Percentiles rank a stretch among this genome's conserved stretches.
These are phyloP conservation scores for Salvia hispanica DNA, from an alignment of 257 asterid genomes.

Conservation along the genomic window DNA sequence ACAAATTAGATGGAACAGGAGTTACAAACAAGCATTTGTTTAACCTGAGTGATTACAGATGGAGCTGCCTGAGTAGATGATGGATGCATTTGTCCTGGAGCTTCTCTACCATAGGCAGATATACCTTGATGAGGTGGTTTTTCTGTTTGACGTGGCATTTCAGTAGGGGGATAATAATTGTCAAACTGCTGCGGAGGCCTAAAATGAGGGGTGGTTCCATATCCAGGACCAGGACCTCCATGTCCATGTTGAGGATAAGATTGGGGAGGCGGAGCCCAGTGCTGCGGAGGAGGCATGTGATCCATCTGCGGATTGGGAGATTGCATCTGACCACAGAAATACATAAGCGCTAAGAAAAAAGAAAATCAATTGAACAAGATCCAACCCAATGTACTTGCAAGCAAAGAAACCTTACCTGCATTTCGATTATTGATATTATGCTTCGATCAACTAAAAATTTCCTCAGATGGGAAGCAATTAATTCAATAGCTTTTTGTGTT, in stretches of 20 bases:
- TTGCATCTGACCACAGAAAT: slow-evolving; percentile 45
- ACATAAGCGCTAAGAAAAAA: slow-evolving; percentile 5
- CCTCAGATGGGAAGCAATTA: slow-evolving; percentile 81
- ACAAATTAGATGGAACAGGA: slow-evolving; percentile 18
- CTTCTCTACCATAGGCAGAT: slow-evolving; percentile 83
- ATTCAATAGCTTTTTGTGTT: slow-evolving; percentile 75
- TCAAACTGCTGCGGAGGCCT: slow-evolving; percentile 79
- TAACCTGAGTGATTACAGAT: slow-evolving; percentile 81
- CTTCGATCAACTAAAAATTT: slow-evolving; percentile 92
- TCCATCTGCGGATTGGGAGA: slow-evolving; percentile 61
- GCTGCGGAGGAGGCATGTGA: slow-evolving; percentile 68
- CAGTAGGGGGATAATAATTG: slow-evolving; percentile 65
- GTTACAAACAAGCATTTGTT: slow-evolving; percentile 1
- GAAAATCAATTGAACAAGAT: background rate
- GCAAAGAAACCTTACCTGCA: slow-evolving; percentile 67
- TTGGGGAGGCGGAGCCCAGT: slow-evolving; percentile 88
- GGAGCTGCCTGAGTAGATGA: slow-evolving; percentile 71
- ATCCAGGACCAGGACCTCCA: slow-evolving; percentile 69
- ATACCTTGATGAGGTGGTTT: slow-evolving; percentile 86
- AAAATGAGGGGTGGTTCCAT: slow-evolving; percentile 65
- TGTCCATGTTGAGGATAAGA: slow-evolving; percentile 57
- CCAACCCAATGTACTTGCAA: background rate
- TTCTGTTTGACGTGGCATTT: slow-evolving; percentile 62
- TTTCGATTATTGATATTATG: slow-evolving; percentile 72
- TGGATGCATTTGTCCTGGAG: slow-evolving; percentile 58